Percentiles rank a stretch among this genome's conserved stretches.
Evolutionary conservation across 805 yeast genomes (phyloP).

Genomic region (Clavispora vitiphila): DNA sequence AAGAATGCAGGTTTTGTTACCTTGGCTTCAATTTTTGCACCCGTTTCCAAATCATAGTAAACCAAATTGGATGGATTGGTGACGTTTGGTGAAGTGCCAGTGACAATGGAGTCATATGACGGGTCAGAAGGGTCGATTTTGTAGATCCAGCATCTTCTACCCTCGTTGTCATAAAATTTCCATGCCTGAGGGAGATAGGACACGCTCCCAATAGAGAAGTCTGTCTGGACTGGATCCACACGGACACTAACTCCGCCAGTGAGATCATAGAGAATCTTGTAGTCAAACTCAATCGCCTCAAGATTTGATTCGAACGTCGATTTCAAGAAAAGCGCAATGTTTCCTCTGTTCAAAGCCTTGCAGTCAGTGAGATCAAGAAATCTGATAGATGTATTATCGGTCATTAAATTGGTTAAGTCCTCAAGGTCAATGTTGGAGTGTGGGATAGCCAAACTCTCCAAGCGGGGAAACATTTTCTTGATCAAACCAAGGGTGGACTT

Average conservation of each 20-base stretch:
- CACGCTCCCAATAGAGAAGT: constrained; percentile 22
- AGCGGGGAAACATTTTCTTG: constrained; percentile 31
- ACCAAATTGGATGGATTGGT: constrained; percentile 35
- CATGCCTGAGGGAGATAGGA: constrained; percentile 33
- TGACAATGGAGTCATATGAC: constrained; percentile 24
- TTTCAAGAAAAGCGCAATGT: constrained; percentile 29
- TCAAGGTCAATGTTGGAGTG: constrained; percentile 34
- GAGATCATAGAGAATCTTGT: constrained; percentile 48
- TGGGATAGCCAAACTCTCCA: constrained; percentile 41
- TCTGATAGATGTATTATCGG: constrained; percentile 32
- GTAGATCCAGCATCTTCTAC: constrained; percentile 80
- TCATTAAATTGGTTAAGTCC: constrained; percentile 33
- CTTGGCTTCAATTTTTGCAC: constrained; percentile 50
- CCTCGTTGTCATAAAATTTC: constrained; percentile 56
- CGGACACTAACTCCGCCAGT: constrained; percentile 34
- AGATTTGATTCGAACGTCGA: constrained; percentile 29
- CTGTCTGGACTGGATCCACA: constrained; percentile 25
- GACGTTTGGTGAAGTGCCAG: constrained; percentile 8
- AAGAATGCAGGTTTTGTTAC: constrained; percentile 44
- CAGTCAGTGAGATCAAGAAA: constrained; percentile 67
- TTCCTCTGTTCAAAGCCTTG: constrained; percentile 55
- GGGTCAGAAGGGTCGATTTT: constrained; percentile 33
- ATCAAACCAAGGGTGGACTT: constrained; percentile 33
- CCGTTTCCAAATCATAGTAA: constrained; percentile 59
- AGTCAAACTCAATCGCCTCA: constrained; percentile 62